Base-by-base conservation (phyloP, 2,329 filamentous ascomycete species). In the Myrmaecium sp. region DNA sequence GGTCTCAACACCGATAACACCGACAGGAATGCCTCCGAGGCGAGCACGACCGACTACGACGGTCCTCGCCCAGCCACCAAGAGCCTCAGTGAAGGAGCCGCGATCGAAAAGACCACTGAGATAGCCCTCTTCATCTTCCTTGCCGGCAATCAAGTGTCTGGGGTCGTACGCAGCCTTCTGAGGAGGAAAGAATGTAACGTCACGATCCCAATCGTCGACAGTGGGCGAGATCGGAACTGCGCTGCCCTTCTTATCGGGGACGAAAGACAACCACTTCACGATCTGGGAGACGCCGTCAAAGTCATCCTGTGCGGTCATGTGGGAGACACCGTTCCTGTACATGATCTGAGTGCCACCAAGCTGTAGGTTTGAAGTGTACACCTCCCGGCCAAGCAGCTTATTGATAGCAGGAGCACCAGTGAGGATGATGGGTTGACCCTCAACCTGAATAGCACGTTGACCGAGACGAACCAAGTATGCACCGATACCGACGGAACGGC, bases 311-410 rank as follows among this genome's bases (percentile, higher is more conserved):
- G 89, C 89, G 40, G 86, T 94, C 80, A 95, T 86, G 64, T 98
- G 89, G 13, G 89, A 95, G 21, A 98, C 89, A 71, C 89, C 89
- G 53, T 98, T 98, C 62, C 81, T 84, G 72, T 98, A 95, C 89
- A 98, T 98, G 68, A 98, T 98, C 59, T 98, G 89, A n/a, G 89
- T 98, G 43, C 89, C 89, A 73, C 89, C 89, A 38, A 98, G 81
- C 64, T 98, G 89, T 48, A 98, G 60, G 68, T 98, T 98, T 33
- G 89, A 95, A 14, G 89, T 94, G 63, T 98, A 98, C 16, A 98
- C 86, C 57, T 98, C 89, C 41, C 91, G 83, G 46, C 89, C 89
- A 33, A 98, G 73, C 44, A 98, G 66, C 62, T 95, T 98, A 72
- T 98, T 98, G 53, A 98, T 77, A 32, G 89, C 89, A 37, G 82